Conservation (phyloP, 192 early-diverging fungal species). For the Funneliformis geosporum region DNA sequence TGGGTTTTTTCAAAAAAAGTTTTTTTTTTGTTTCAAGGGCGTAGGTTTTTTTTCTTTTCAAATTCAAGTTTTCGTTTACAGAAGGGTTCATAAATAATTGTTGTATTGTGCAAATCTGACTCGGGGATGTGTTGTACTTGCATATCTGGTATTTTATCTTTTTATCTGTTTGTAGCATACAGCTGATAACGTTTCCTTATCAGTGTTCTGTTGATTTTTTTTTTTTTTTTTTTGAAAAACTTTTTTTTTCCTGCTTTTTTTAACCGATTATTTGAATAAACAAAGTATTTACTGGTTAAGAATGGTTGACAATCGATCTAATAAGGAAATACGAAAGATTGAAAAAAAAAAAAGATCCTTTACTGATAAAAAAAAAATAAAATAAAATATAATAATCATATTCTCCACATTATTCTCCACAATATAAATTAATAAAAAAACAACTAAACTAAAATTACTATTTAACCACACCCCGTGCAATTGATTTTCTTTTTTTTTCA, state of each 20-base stretch:
- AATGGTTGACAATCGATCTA: background rate
- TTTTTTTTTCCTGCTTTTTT: background rate
- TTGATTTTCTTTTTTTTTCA: slow-evolving; percentile 20
- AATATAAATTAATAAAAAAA: slow-evolving; percentile 5
- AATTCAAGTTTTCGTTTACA: background rate
- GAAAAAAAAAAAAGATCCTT: background rate
- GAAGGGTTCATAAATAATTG: background rate
- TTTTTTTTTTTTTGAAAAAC: background rate
- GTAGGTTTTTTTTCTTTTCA: background rate
- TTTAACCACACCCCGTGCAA: background rate
- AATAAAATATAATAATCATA: slow-evolving; percentile 7
- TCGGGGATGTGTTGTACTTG: background rate
- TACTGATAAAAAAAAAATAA: slow-evolving; percentile 22
- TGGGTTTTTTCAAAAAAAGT: too few species aligned
- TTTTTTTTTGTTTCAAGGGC: background rate
- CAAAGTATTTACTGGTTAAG: background rate
- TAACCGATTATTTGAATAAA: slow-evolving; percentile 7
- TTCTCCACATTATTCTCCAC: slow-evolving; percentile 3
- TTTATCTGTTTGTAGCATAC: slow-evolving; percentile 21
- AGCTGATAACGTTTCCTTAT: slow-evolving; percentile 9
- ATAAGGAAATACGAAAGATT: background rate
- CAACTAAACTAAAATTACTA: background rate
- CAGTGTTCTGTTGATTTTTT: slow-evolving; percentile 10
- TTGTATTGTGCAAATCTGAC: background rate
- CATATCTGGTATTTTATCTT: slow-evolving; percentile 8